These are phyloP conservation scores for Pholiota adiposa DNA, from an alignment of 1,284 basidiomycete species.

Conservation along the genomic window DNA sequence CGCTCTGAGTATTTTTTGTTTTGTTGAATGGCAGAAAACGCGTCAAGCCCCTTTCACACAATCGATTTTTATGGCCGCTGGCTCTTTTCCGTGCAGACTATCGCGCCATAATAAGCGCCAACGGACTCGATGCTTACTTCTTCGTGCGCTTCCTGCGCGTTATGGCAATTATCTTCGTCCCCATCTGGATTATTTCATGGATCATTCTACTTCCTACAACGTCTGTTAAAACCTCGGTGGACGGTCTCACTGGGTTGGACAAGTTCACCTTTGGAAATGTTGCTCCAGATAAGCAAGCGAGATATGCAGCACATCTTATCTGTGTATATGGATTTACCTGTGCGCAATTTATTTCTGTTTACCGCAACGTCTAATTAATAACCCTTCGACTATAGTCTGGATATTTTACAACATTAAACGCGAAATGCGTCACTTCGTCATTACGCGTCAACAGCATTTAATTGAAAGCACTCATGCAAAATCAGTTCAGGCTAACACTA, in stretches of 20 bases:
- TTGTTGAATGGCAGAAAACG: slow-evolving; percentile 51
- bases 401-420: slow-evolving; percentile 81
- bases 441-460: slow-evolving; percentile 85
- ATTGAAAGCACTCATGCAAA: slow-evolving; percentile 73
- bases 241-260: slow-evolving; percentile 66
- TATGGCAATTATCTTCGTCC: slow-evolving; percentile 80
- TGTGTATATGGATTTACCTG: slow-evolving; percentile 78
- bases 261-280: slow-evolving; percentile 86
- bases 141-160: slow-evolving; percentile 89
- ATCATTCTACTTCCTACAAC: slow-evolving; percentile 71
- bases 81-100: slow-evolving; percentile 62
- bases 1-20: background rate
- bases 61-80: slow-evolving; percentile 61
- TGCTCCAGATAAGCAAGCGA: slow-evolving; percentile 45
- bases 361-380: background rate
- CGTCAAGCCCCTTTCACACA: slow-evolving; percentile 46
- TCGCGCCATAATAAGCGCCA: slow-evolving; percentile 65
- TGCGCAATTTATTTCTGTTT: slow-evolving; percentile 38
- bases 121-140: slow-evolving; percentile 94
- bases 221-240: slow-evolving; percentile 54
- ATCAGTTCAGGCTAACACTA: slow-evolving; percentile 84
- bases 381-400: slow-evolving; percentile 58
- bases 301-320: slow-evolving; percentile 80
- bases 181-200: slow-evolving; percentile 84
- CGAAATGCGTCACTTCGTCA: slow-evolving; percentile 85